phyloP scores from a whole-genome alignment of 1,139 yeast species.

The Williopsis jadinii region DNA sequence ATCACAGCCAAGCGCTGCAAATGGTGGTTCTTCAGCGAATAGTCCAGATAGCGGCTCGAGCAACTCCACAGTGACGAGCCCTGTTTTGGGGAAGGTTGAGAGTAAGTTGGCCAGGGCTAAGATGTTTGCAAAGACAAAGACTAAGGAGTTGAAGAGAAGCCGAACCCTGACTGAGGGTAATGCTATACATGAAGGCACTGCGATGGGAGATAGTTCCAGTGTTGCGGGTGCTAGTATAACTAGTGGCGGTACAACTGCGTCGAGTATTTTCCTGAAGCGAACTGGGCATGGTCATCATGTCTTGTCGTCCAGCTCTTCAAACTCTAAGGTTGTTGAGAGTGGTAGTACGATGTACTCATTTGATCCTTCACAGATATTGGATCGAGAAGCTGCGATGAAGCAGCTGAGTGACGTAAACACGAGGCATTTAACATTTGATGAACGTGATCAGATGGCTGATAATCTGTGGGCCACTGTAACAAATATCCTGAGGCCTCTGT shows the following conservation, averaged over 20 bases:
- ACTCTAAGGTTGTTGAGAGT: conserved; percentile 38
- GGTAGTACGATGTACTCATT: conserved; percentile 40
- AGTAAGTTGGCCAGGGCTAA: conserved; percentile 19
- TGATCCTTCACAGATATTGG: conserved; percentile 29
- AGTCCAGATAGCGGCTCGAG: conserved; percentile 3
- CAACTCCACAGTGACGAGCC: conserved; percentile 6
- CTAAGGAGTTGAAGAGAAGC: conserved; percentile 16
- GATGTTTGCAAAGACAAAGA: conserved; percentile 20
- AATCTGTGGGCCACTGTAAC: conserved; percentile 43
- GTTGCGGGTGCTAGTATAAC: no score
- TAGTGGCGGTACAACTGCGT: no score
- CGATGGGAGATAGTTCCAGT: no score
- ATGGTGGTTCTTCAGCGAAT: background rate
- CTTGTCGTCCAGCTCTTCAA: conserved; percentile 41
- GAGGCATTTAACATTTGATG: conserved; percentile 30
- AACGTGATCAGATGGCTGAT: conserved; percentile 39
- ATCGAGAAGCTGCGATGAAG: conserved; percentile 25
- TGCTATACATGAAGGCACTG: no score
- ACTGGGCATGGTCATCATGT: conserved; percentile 24
- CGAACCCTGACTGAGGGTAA: conserved; percentile 18
- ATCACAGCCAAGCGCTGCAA: background rate
- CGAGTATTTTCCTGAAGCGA: conserved; percentile 34
- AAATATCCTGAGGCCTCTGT: conserved; percentile 38
- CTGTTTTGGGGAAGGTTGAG: conserved; percentile 14
- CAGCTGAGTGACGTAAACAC: conserved; percentile 25